A percentile compares a stretch with the other conserved stretches of the same genome.
Evolutionary conservation across 768 basidiomycete genomes (phyloP).

Genomic region (Polyporus arcularius): DNA sequence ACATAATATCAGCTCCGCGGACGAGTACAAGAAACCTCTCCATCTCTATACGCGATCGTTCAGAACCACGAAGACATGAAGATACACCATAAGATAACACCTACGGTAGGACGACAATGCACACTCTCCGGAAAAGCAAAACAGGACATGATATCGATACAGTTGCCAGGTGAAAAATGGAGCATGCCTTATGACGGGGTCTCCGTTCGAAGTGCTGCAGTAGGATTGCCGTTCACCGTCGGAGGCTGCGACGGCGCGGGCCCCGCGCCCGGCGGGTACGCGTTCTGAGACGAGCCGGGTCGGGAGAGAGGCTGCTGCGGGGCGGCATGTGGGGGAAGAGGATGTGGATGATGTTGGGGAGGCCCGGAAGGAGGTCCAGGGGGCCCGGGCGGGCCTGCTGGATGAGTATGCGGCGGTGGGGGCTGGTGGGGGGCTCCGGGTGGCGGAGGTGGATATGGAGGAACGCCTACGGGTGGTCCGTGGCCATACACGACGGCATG

Average conservation of each 20-base stretch:
- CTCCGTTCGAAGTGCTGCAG: constrained; percentile 24
- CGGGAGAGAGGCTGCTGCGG: constrained; percentile 47
- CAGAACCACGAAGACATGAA: neutral
- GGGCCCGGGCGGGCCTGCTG: constrained; percentile 31
- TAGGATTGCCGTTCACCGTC: constrained; percentile 29
- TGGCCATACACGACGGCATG: constrained; percentile 52
- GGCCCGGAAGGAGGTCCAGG: constrained; percentile 1
- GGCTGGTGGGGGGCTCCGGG: constrained; percentile 37
- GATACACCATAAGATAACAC: constrained; percentile 9
- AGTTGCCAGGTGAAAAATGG: neutral
- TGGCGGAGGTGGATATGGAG: constrained; percentile 40
- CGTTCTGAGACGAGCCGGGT: constrained; percentile 57
- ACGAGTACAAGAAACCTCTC: constrained; percentile 6
- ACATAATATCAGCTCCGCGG: neutral
- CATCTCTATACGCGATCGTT: constrained; percentile 10
- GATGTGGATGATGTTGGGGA: constrained; percentile 29
- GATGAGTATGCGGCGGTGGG: constrained; percentile 33
- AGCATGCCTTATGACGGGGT: constrained; percentile 22
- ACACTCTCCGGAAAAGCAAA: constrained; percentile 6
- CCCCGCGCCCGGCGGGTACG: constrained; percentile 44
- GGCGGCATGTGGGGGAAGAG: constrained; percentile 35
- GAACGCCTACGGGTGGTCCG: constrained; percentile 32
- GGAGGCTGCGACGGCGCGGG: constrained; percentile 18
- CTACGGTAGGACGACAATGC: constrained; percentile 6
- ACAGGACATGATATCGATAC: constrained; percentile 18